Evolutionary conservation across 2,329 filamentous ascomycete species (phyloP).

Genomic region (Colletotrichum musae): DNA sequence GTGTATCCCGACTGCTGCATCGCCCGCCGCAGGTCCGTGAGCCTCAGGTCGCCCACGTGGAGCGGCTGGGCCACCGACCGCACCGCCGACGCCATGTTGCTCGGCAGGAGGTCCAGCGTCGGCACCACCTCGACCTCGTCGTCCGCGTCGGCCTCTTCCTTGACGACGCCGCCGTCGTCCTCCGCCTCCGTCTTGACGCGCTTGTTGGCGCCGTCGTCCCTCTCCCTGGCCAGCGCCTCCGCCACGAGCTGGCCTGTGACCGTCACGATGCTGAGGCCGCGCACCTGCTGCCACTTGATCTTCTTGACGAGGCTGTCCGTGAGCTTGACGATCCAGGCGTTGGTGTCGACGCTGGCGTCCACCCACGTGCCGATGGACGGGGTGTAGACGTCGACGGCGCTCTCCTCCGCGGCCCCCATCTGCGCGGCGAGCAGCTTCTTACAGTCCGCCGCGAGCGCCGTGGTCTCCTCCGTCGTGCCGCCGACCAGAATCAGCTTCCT

Average conservation of each 20-base stretch:
- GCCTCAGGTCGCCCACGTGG: conserved; percentile 91
- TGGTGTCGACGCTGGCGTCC: conserved; percentile 96
- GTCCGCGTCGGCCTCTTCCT: conserved; percentile 30
- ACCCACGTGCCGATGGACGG: conserved; percentile 81
- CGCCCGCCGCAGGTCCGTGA: conserved; percentile 88
- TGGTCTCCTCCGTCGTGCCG: conserved; percentile 84
- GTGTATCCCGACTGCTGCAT: conserved; percentile 87
- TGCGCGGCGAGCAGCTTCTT: conserved; percentile 73
- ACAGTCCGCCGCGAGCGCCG: conserved; percentile 84
- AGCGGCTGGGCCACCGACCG: conserved; percentile 87
- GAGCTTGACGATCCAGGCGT: conserved; percentile 95
- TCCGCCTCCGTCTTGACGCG: conserved; percentile 61
- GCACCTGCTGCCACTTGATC: conserved; percentile 94
- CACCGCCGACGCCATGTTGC: conserved; percentile 77
- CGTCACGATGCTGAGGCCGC: conserved; percentile 92
- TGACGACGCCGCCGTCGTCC: conserved; percentile 40
- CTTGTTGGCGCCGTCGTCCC: conserved; percentile 62
- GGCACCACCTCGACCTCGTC: conserved; percentile 54
- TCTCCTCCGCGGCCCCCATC: conserved; percentile 60
- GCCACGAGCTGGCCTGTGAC: conserved; percentile 79
- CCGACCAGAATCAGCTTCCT: conserved; percentile 95
- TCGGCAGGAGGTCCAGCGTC: conserved; percentile 68
- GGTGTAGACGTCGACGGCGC: conserved; percentile 82
- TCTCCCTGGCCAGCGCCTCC: conserved; percentile 48
- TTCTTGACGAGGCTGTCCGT: conserved; percentile 87